Evolutionary conservation across 495 filamentous ascomycete species (phyloP), one percentile per base, ranked within the genome.

Genomic region (Daldinia grandis): DNA sequence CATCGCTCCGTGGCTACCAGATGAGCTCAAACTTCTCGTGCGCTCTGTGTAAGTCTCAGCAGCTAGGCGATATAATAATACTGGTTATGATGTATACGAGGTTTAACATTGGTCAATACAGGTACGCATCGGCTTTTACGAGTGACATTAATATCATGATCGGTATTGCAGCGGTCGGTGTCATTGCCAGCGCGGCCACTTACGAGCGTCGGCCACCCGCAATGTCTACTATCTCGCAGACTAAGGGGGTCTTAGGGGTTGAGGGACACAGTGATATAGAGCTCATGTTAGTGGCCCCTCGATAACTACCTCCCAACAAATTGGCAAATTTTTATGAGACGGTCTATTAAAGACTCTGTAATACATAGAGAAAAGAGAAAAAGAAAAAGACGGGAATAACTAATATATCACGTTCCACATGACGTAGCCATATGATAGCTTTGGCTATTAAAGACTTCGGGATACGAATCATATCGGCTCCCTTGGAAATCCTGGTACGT

Each of bases 111-210:
- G 24, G 21, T 49, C 9, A 19, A n/a, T 49, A 49, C n/a, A 51
- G 69, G 21, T 76, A 79, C 51, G 76, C 76, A 15, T 68, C 58
- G 15, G 76, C 76, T 12, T 79, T 78, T 50, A 72, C 74, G 10
- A 58, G 71, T 28, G 76, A 78, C 27, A 72, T 76, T 50, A 76
- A 72, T 35, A 40, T 78, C 38, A 65, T 77, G 69, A 76, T 76
- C 15, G 72, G 68, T 2, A 59, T 81, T 19, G 76, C 76, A 0
- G 69, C 31, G 8, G 60, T 69, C 12, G 76, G 76, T 7, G 50
- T 80, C 37, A 28, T 79, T 51, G 62, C 74, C 1, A 80, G 80
- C 37, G 38, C 33, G 21, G 71, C 71, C 30, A 68, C 69, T 15
- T 75, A 76, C 50, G 58, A 76, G 49, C 62, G 50, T 40, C 51